A percentile compares a stretch with the other conserved stretches of the same genome.
These are phyloP conservation scores for Talaromyces rugulosus DNA, from an alignment of 2,329 filamentous ascomycete species.

Conservation along the genomic window DNA sequence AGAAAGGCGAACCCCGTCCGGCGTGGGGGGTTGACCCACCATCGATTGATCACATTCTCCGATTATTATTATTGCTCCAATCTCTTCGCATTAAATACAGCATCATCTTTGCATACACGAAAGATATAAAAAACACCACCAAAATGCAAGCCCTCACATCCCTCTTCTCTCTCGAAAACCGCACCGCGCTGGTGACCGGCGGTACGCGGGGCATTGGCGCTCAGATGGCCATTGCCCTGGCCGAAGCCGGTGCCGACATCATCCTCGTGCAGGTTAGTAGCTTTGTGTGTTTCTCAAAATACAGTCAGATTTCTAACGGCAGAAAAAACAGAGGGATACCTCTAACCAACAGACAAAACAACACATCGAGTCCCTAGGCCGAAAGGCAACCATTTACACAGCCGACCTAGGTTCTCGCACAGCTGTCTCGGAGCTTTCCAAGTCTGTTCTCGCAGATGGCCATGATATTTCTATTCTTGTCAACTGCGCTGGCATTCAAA, in stretches of 20 bases:
- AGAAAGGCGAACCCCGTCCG: slow-evolving; percentile 6
- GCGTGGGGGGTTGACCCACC: slow-evolving; percentile 6
- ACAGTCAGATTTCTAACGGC: not conserved
- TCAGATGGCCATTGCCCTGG: slow-evolving; percentile 45
- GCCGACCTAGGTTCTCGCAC: slow-evolving; percentile 40
- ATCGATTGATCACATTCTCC: not conserved
- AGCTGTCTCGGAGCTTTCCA: slow-evolving; percentile 36
- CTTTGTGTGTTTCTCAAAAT: not conserved
- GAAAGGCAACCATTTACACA: slow-evolving; percentile 39
- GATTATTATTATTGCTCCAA: not conserved
- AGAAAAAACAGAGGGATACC: slow-evolving; percentile 47
- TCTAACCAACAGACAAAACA: slow-evolving; percentile 43
- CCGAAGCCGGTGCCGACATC: slow-evolving; percentile 47
- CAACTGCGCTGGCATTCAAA: slow-evolving; percentile 84
- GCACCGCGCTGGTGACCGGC: slow-evolving; percentile 33
- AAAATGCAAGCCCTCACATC: slow-evolving; percentile 8
- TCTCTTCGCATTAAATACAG: not conserved
- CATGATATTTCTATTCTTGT: slow-evolving; percentile 71
- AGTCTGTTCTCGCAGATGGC: slow-evolving; percentile 34
- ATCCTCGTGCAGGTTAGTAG: slow-evolving; percentile 36
- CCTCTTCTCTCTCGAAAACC: slow-evolving; percentile 14
- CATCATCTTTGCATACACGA: not conserved
- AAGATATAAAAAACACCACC: not conserved
- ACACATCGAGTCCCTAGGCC: slow-evolving; percentile 33
- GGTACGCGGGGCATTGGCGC: slow-evolving; percentile 46